phyloP scores from a whole-genome alignment of 768 basidiomycete species.

The Boletellus sp. region DNA sequence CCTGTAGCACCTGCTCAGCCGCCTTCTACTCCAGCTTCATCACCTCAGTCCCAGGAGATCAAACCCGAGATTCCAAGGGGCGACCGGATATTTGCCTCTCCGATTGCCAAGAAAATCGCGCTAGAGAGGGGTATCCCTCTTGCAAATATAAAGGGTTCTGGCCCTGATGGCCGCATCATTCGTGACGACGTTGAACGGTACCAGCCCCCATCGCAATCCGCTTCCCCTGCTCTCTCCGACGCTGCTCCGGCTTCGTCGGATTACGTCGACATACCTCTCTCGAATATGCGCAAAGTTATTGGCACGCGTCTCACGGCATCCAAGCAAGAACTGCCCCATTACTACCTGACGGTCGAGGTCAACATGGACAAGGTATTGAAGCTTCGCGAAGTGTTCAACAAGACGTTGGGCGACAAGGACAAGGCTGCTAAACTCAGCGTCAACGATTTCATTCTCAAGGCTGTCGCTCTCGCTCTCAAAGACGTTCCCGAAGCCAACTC shows the following conservation, averaged over 20 bases:
- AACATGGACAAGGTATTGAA: conserved; percentile 96
- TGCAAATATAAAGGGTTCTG: conserved; percentile 84
- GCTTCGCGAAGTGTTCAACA: conserved; percentile 94
- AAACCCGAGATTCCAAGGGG: conserved; percentile 60
- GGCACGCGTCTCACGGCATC: conserved; percentile 87
- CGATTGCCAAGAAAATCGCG: conserved; percentile 96
- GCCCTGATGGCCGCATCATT: conserved; percentile 91
- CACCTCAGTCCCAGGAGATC: conserved; percentile 36
- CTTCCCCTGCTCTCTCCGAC: conserved; percentile 41
- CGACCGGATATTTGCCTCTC: conserved; percentile 90
- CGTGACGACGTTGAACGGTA: conserved; percentile 94
- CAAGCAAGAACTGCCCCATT: conserved; percentile 94
- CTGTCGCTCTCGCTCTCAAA: conserved; percentile 80
- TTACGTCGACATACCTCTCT: conserved; percentile 85
- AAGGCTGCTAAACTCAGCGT: conserved; percentile 92
- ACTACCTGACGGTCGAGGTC: conserved; percentile 92
- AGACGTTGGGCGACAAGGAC: conserved; percentile 78
- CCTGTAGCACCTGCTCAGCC: conserved; percentile 39
- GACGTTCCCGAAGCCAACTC: conserved; percentile 99
- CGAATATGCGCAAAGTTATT: conserved; percentile 94
- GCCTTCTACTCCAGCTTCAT: conserved; percentile 32
- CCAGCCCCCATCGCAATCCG: conserved; percentile 50
- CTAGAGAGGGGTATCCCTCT: conserved; percentile 91
- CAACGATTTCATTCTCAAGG: conserved; percentile 98
- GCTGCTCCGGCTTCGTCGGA: conserved; percentile 56